Base-by-base conservation (phyloP, 345 rosid species). In the Pugionium cornutum region DNA sequence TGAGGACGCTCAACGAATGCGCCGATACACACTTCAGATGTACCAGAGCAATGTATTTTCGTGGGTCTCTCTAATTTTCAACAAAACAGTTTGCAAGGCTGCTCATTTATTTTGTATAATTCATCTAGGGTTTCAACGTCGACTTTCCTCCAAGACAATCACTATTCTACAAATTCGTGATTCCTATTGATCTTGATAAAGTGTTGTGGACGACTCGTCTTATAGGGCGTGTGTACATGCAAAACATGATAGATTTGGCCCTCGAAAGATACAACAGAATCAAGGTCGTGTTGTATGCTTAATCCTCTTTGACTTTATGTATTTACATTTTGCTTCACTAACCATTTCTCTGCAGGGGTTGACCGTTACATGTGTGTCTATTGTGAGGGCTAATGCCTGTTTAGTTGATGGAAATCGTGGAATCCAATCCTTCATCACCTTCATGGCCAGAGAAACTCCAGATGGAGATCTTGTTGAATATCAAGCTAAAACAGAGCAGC, bases 401-500 rank as follows among this genome's bases (percentile, higher is more conserved):
- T 18, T 18, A 18, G 18, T 18, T 18, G 18, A 18, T 18, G 18
- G 18, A 18, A 18, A 18, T 18, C 18, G 18, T 18, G 18, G 18
- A 29, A 1, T 3, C 11, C 42, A 58, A 9, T 30, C 37, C 1
- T 58, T 30, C 29, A 58, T 42, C 8, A 58, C 50, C 31, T 58
- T 58, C 49, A 41, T 42, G 63, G 50, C 63, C 43, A 58, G 3
- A 42, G 63, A 58, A 39, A 47, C 43, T 42, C 50, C 50, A 0
- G 39, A 33, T 58, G 63, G 37, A 58, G 41, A 32, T 33, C 42
- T 7, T 32, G 65, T 60, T 35, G 65, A 45, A 42, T 60, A 60
- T 60, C 65, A 60, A 60, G 65, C 65, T 31, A 44, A 59, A 26
- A 59, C 52, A n/a, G 40, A 59, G 37, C 29, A 33, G 11, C 43